A percentile compares a stretch with the other conserved stretches of the same genome.
These are phyloP conservation scores for Blumeriella jaapii DNA, from an alignment of 2,329 filamentous ascomycete genomes.

Conservation along the genomic window DNA sequence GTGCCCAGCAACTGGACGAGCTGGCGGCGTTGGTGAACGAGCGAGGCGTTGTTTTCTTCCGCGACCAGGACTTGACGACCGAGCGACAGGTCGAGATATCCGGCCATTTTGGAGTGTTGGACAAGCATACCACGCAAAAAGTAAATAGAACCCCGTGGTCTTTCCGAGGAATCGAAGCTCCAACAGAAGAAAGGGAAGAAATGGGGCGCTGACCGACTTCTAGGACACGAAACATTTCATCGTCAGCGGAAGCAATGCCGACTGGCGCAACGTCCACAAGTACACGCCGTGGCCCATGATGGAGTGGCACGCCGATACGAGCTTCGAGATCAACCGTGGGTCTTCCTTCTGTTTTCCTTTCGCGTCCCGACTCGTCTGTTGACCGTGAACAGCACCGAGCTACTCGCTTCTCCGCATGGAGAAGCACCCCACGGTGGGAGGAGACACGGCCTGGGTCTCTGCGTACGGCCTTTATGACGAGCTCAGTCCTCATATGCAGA, in stretches of 20 bases:
- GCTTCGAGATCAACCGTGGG: conserved; percentile 37
- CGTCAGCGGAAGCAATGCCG: conserved; percentile 27
- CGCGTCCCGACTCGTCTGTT: conserved; percentile 2
- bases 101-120: conserved; percentile 35
- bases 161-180: too few relatives aligned
- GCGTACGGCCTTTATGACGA: conserved; percentile 18
- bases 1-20: conserved; percentile 21
- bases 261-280: conserved; percentile 33
- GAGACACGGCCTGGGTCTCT: conserved; percentile 48
- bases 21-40: conserved; percentile 26
- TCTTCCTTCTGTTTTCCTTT: neutral
- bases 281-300: conserved; percentile 34
- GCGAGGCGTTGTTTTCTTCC: conserved; percentile 41
- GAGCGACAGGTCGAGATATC: conserved; percentile 34
- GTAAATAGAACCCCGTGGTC: too few relatives aligned
- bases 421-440: conserved; percentile 51
- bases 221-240: conserved; percentile 15
- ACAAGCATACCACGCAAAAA: conserved; percentile 36
- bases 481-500: conserved; percentile 15
- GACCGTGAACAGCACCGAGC: conserved; percentile 29
- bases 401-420: conserved; percentile 41
- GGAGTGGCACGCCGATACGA: conserved; percentile 39
- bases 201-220: neutral
- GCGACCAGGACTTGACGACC: conserved; percentile 35
- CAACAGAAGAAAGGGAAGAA: too few relatives aligned